Evolutionary conservation across 768 basidiomycete genomes (phyloP).

Genomic region (Phaffia tasmanica): DNA sequence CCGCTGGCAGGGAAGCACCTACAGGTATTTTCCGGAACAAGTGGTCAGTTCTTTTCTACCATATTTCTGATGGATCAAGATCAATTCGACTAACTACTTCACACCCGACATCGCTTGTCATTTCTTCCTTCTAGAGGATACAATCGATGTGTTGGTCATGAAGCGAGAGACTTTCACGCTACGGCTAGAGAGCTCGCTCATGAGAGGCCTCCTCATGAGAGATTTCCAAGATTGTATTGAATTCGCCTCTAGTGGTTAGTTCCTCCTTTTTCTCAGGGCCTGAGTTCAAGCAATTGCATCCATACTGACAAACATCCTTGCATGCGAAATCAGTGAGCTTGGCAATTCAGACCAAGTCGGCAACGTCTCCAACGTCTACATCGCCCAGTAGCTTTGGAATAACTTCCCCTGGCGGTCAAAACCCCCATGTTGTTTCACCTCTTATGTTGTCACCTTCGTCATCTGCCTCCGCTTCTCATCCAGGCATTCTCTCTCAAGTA

Average conservation of each 20-base stretch:
- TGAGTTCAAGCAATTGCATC: neutral
- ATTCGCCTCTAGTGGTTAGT: slow-evolving; percentile 63
- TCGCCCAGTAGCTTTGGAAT: neutral
- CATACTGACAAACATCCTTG: neutral
- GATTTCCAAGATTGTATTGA: slow-evolving; percentile 77
- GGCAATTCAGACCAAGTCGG: slow-evolving; percentile 1
- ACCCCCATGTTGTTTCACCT: too few relatives aligned
- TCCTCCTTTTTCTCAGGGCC: neutral
- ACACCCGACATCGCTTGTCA: neutral
- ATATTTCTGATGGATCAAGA: neutral
- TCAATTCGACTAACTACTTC: too few relatives aligned
- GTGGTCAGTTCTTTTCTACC: slow-evolving; percentile 28
- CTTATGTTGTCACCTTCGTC: neutral
- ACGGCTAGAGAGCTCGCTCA: slow-evolving; percentile 49
- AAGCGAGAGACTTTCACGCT: slow-evolving; percentile 70
- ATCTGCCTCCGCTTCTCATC: neutral
- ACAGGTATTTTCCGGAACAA: slow-evolving; percentile 52
- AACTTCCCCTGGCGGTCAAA: too few relatives aligned
- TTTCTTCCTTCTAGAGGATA: slow-evolving; percentile 47
- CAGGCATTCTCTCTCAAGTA: neutral
- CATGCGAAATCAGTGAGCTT: neutral
- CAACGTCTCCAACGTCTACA: neutral
- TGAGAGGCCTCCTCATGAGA: slow-evolving; percentile 52
- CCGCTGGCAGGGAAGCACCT: slow-evolving; percentile 91
- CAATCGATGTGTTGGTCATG: slow-evolving; percentile 69